A percentile compares a stretch with the other conserved stretches of the same genome.
Conservation (phyloP, 2,329 filamentous ascomycete genomes). For the Mycosphaerella sp. region DNA sequence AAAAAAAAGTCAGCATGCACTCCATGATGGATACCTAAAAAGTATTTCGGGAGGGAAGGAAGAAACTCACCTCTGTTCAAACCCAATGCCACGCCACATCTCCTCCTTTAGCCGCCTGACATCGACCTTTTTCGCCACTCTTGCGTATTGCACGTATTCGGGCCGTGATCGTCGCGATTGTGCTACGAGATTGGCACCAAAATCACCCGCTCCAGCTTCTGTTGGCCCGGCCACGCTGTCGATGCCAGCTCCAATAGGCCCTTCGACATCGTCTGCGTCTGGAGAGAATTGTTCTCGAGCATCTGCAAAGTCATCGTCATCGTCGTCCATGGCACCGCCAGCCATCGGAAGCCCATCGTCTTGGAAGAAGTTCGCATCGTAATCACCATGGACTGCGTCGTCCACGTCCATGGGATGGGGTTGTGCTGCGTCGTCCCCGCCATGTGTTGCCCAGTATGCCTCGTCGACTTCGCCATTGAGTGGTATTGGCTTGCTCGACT, state of each 20-base stretch:
- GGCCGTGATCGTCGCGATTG: constrained; percentile 55
- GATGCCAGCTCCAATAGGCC: constrained; percentile 29
- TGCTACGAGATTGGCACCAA: constrained; percentile 57
- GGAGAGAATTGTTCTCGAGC: constrained; percentile 74
- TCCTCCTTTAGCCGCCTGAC: constrained; percentile 59
- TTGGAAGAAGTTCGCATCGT: constrained; percentile 96
- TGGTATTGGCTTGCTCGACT: constrained; percentile 35
- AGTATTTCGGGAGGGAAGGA: too few relatives aligned
- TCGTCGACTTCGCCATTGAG: constrained; percentile 77
- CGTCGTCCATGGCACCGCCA: constrained; percentile 59
- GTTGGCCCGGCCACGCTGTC: constrained; percentile 34
- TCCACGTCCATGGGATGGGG: constrained; percentile 33
- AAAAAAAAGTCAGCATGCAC: neutral
- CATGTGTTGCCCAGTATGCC: constrained; percentile 82
- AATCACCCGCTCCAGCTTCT: constrained; percentile 39
- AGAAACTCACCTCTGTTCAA: constrained; percentile 32
- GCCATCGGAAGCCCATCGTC: constrained; percentile 68
- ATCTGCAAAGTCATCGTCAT: constrained; percentile 71
- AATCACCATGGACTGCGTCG: constrained; percentile 67
- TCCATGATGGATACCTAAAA: too few relatives aligned
- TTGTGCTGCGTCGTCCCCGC: constrained; percentile 29
- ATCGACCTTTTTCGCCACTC: constrained; percentile 62
- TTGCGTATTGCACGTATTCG: constrained; percentile 61
- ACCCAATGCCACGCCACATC: constrained; percentile 58
- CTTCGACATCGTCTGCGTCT: constrained; percentile 46